Percentiles rank a stretch among this genome's conserved stretches.
Evolutionary conservation across 2,329 filamentous ascomycete genomes (phyloP).

Genomic region (Pseudogymnoascus sp.): DNA sequence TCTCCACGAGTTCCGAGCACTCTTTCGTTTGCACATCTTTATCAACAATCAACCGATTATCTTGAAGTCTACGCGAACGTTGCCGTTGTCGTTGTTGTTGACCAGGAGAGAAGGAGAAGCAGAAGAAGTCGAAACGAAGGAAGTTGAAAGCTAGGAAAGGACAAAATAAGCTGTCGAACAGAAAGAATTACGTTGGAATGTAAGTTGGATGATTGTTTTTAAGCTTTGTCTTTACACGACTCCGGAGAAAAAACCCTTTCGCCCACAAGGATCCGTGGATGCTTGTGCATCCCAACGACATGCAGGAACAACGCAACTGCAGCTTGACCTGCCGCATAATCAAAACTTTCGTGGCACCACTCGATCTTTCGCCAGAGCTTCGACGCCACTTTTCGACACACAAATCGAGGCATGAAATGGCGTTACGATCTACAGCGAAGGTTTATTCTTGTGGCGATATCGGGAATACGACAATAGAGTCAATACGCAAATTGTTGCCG

Average conservation of each 20-base stretch:
- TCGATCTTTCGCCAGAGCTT: not conserved
- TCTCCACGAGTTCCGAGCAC: constrained; percentile 10
- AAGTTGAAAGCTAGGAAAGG: constrained; percentile 6
- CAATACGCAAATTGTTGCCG: not conserved
- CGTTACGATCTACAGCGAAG: not conserved
- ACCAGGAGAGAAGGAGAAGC: constrained; percentile 10
- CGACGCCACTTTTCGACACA: not conserved
- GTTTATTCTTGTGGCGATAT: not conserved
- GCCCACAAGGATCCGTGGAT: constrained; percentile 2
- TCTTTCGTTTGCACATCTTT: constrained; percentile 8
- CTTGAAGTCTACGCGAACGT: constrained; percentile 6
- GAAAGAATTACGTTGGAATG: constrained; percentile 4
- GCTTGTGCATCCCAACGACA: not conserved
- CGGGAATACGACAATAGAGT: not conserved
- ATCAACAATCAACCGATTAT: constrained; percentile 7
- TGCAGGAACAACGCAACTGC: constrained; percentile 8
- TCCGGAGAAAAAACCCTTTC: not conserved
- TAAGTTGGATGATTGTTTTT: constrained; percentile 8
- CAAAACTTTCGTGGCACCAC: constrained; percentile 3
- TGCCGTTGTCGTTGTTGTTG: constrained; percentile 8
- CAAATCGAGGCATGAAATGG: not conserved
- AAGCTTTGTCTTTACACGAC: constrained; percentile 4
- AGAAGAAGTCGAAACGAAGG: not conserved
- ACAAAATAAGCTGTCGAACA: constrained; percentile 3
- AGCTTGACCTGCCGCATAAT: constrained; percentile 2